A percentile compares a stretch with the other conserved stretches of the same genome.
These are phyloP conservation scores for Coemansia sp. DNA, from an alignment of 192 early-diverging fungal genomes.

Conservation along the genomic window DNA sequence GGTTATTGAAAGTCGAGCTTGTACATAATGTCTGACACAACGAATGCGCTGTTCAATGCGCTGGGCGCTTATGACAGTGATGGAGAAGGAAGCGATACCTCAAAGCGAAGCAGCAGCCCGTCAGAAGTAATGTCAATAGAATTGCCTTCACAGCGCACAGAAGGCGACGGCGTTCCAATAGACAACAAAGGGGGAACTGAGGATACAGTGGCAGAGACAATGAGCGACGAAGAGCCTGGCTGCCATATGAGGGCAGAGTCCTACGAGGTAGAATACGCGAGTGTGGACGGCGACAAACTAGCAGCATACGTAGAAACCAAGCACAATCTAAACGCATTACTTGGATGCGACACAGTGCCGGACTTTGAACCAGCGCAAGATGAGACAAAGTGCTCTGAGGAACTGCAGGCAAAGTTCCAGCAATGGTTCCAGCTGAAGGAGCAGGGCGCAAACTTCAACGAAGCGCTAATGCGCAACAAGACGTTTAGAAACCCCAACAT, in stretches of 20 bases:
- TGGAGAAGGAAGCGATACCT: conserved; percentile 10
- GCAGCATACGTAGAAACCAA: conserved; percentile 17
- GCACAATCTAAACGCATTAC: conserved; percentile 19
- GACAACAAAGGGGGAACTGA: too few species aligned
- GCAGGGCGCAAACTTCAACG: conserved; percentile 78
- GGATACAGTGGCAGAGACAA: too few species aligned
- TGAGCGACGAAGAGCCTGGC: too few species aligned
- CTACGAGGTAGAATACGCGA: background rate
- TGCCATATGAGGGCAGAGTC: too few species aligned
- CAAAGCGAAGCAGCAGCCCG: background rate
- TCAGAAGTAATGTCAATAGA: background rate
- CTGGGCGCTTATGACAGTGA: conserved; percentile 46
- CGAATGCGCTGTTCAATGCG: conserved; percentile 35
- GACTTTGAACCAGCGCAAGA: conserved; percentile 6
- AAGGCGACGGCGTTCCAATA: background rate
- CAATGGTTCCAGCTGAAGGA: conserved; percentile 68
- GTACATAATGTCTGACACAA: conserved; percentile 16
- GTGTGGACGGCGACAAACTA: conserved; percentile 3
- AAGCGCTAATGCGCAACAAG: conserved; percentile 76
- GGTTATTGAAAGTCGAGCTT: background rate
- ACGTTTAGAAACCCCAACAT: conserved; percentile 91
- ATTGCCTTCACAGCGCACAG: background rate
- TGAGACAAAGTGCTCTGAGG: conserved; percentile 54
- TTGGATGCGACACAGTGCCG: conserved; percentile 35
- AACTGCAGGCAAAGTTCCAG: conserved; percentile 71